These are phyloP conservation scores for Eimeria acervulina DNA, from an alignment of 169 alveolate species.

Conservation along the genomic window DNA sequence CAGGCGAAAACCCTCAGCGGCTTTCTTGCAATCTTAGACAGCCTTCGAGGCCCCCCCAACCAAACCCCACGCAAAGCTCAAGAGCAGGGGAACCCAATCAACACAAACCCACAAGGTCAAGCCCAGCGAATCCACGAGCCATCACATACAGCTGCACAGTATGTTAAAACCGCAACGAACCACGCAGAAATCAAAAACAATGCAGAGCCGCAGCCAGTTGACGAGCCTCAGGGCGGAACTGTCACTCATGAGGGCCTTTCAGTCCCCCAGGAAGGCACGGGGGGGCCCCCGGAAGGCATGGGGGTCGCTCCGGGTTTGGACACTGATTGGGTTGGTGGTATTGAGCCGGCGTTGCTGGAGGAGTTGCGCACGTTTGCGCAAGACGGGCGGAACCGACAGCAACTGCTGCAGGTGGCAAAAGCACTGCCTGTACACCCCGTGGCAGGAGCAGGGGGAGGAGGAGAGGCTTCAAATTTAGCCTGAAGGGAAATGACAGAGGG, in stretches of 20 bases:
- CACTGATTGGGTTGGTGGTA: not conserved
- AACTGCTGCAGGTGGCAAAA: constrained; percentile 20
- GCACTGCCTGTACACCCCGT: constrained; percentile 45
- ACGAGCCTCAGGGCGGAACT: too few relatives aligned
- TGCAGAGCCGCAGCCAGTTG: too few relatives aligned
- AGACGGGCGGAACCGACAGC: not conserved
- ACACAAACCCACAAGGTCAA: not conserved
- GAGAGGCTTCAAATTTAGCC: not conserved
- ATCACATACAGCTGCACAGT: not conserved
- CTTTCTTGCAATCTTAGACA: not conserved
- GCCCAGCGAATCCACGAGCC: not conserved
- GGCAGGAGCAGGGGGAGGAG: not conserved
- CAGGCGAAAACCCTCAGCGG: not conserved
- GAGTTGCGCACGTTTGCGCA: constrained; percentile 2
- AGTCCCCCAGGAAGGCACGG: not conserved
- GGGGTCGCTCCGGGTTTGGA: not conserved
- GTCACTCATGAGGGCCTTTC: not conserved
- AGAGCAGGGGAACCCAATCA: not conserved
- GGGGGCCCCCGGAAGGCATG: not conserved
- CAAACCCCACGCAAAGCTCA: not conserved
- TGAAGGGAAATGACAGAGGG: not conserved
- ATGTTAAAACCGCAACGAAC: too few relatives aligned
- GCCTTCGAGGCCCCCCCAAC: not conserved
- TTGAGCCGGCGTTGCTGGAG: not conserved
- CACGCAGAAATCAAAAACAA: too few relatives aligned